Conservation (phyloP, 106 monocot genomes). For the Platanthera zijinensis region DNA sequence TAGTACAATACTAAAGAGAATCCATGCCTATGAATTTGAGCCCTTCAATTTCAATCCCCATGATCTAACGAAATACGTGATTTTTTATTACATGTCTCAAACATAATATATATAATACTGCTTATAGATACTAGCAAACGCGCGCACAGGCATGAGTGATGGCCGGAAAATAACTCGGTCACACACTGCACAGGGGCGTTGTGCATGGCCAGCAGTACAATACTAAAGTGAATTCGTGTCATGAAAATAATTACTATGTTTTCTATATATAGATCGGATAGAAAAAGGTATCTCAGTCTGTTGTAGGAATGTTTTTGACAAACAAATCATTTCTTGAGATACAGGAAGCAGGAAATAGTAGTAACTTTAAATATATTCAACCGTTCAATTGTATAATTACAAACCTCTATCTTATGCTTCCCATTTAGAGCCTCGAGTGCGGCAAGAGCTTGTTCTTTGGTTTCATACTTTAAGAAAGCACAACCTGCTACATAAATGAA, state of each 20-base stretch:
- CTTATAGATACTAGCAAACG: too few species aligned
- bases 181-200: too few species aligned
- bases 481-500: constrained; percentile 55
- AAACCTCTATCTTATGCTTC: constrained; percentile 89
- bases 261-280: background rate
- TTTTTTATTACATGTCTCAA: too few species aligned
- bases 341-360: background rate
- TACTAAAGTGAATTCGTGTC: background rate
- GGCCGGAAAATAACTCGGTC: too few species aligned
- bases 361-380: background rate
- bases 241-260: background rate
- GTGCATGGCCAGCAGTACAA: too few species aligned
- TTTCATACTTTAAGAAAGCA: constrained; percentile 93
- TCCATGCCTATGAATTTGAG: too few species aligned
- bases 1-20: too few species aligned
- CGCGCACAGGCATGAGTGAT: too few species aligned
- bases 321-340: constrained; percentile 1
- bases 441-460: constrained; percentile 85
- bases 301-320: background rate
- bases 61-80: too few species aligned
- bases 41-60: too few species aligned
- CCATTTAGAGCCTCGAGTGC: constrained; percentile 92
- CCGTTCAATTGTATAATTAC: constrained; percentile 3
- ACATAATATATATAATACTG: too few species aligned
- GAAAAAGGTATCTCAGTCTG: background rate